These are phyloP conservation scores for Paraglomus occultum DNA, from an alignment of 192 early-diverging fungal genomes.

Conservation along the genomic window DNA sequence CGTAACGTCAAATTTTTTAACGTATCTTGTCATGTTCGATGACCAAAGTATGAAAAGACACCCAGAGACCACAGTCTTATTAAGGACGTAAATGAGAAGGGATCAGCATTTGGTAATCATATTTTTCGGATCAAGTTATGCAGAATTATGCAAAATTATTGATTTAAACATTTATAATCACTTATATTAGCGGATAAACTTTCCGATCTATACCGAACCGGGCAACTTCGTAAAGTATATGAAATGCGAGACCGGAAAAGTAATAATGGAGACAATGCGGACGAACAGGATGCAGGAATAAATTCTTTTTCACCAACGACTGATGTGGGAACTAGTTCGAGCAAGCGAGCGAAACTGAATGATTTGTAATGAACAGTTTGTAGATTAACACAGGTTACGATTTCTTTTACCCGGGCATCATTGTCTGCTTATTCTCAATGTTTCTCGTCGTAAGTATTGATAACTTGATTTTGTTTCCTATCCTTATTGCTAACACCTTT, in stretches of 20 bases:
- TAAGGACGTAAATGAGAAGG: conserved; percentile 36
- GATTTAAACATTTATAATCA: not conserved
- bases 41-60: conserved; percentile 15
- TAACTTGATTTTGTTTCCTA: no score
- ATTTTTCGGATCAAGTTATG: not conserved
- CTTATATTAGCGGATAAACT: conserved; percentile 33
- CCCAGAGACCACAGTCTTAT: conserved; percentile 29
- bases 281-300: conserved; percentile 31
- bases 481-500: no score
- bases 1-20: not conserved
- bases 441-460: no score
- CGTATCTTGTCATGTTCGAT: not conserved
- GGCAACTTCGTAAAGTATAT: conserved; percentile 49
- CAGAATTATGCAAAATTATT: not conserved
- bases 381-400: no score
- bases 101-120: conserved; percentile 33
- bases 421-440: no score
- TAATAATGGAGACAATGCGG: conserved; percentile 41
- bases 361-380: no score
- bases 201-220: conserved; percentile 46
- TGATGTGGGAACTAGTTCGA: no score
- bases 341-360: no score
- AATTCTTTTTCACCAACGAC: not conserved
- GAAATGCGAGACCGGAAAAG: conserved; percentile 42
- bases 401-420: no score